Base-by-base conservation (phyloP, 192 early-diverging fungal species). In the Borealophlyctis nickersoniae region DNA sequence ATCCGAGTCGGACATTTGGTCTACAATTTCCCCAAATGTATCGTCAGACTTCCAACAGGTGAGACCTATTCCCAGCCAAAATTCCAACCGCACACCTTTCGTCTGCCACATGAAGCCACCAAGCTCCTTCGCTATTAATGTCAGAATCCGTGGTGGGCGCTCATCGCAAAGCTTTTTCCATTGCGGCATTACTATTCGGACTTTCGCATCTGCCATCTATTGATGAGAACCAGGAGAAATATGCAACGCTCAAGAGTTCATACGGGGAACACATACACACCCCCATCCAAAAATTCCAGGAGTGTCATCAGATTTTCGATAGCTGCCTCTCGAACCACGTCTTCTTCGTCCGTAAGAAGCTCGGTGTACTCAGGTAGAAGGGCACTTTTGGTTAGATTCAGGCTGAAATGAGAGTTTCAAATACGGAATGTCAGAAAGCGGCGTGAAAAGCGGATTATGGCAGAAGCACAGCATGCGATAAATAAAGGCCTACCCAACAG, bases 301-400 rank as follows among this genome's bases (percentile, higher is more conserved):
- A 75, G 45, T 33, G 77, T 57, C 65, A 81, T 68, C 36, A 79
- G 45, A 52, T 70, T 76, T 28, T 62, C 61, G 0, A 82, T 52
- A 2, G 81, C 78, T 13, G 77, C 71, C 52, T 79, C 71, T 34
- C 69, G 70, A 2, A 82, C 78, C 5, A 58, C 56, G 36, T 56
- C 62, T 60, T 82, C 81, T 53, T 82, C 81, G 53, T 82, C 81
- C 56, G 76, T 69, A 4, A 82, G 36, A n/a, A 82, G 69, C 58
- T 82, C 81, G 22, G 71, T 26, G 36, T 76, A 82, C 60, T 81
- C 81, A 3, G 70, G 66, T 27, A 81, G 60, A 2, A 82, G 50
- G 24, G 69, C 59, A 29, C 66, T 49, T 28, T 67, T 66, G 27
- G 72, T 62, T 14, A 54, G 54, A 19, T 64, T 55, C 4, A 58